Base-by-base conservation (phyloP, 495 filamentous ascomycete genomes). In the Platismatia glauca region DNA sequence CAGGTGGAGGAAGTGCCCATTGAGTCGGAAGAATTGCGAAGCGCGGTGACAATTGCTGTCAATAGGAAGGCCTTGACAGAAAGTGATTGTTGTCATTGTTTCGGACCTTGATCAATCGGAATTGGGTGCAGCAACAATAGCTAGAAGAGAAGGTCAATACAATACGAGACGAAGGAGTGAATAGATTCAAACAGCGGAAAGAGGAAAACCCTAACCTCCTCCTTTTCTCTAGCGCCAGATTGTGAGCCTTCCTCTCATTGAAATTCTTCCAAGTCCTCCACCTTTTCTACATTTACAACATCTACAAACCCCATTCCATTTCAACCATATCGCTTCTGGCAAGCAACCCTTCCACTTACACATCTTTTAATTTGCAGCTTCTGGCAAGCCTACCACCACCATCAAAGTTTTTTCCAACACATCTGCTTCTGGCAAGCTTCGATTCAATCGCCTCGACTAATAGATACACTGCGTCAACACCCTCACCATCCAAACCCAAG, bases 321-420 rank as follows among this genome's bases (percentile, higher is more conserved):
- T 31, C 43, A 38, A 44, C 16, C 33, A 55, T 55, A 52, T 33
- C 37, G 55, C 61, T 63, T 57, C 61, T 38, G 61, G 61, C 61
- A 63, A 63, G 41, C 55, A 41, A 43, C 43, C 38, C 5, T 37
- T n/a, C 41, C 53, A 15, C 61, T 57, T 58, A 52, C 43, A 57
- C 12, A 58, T 27, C 55, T 39, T 39, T 22, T 50, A 39, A 34
- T 63, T 16, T 4, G 43, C 18, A 63, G 61, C 61, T 63, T 57
- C 61, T 50, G 61, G 61, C 31, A 63, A 63, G 53, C 29, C 55
- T 7, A 52, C 53, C 2, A 43, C 29, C 20, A 53, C 48, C n/a
- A 44, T 20, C 27, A 18, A 43, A 46, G 7, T 1, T 27, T 20
- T n/a, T 35, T 46, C 11, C 24, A 22, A 46, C 43, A 24, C 58